A percentile compares a stretch with the other conserved stretches of the same genome.
Conservation (phyloP, 768 basidiomycete species). For the Suillus spraguei region DNA sequence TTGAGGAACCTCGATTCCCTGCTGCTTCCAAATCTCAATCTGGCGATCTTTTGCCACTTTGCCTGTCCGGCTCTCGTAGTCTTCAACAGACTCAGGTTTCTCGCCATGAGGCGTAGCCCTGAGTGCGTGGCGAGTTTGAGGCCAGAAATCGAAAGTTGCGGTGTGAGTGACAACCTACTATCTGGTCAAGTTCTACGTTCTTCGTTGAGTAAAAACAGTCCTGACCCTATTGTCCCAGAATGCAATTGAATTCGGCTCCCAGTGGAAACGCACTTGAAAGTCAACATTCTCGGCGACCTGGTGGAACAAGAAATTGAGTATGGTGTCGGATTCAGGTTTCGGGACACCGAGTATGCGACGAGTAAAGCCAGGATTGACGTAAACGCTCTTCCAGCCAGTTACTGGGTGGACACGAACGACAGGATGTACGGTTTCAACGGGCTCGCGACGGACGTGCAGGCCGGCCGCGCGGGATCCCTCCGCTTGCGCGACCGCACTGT, state of each 20-base stretch:
- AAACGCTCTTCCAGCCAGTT: constrained; percentile 84
- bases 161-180: constrained; percentile 70
- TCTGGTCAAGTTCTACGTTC: constrained; percentile 5
- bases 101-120: constrained; percentile 84
- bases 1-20: constrained; percentile 51
- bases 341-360: constrained; percentile 77
- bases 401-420: constrained; percentile 83
- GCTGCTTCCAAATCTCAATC: constrained; percentile 69
- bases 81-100: constrained; percentile 72
- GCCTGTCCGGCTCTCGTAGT: constrained; percentile 64
- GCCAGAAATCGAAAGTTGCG: constrained; percentile 85
- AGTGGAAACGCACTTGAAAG: constrained; percentile 76
- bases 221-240: constrained; percentile 85
- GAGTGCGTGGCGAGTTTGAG: constrained; percentile 73
- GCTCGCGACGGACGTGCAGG: constrained; percentile 67
- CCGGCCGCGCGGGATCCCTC: constrained; percentile 73
- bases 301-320: constrained; percentile 70
- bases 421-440: constrained; percentile 74
- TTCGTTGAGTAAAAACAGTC: constrained; percentile 6
- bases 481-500: constrained; percentile 78
- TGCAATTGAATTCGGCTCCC: constrained; percentile 78
- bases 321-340: constrained; percentile 78
- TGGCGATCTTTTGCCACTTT: constrained; percentile 75
- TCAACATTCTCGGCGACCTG: constrained; percentile 72
- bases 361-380: constrained; percentile 84